Percentiles rank a stretch among this genome's conserved stretches.
These are phyloP conservation scores for Crucibulum laeve DNA, from an alignment of 768 basidiomycete genomes.

Conservation along the genomic window DNA sequence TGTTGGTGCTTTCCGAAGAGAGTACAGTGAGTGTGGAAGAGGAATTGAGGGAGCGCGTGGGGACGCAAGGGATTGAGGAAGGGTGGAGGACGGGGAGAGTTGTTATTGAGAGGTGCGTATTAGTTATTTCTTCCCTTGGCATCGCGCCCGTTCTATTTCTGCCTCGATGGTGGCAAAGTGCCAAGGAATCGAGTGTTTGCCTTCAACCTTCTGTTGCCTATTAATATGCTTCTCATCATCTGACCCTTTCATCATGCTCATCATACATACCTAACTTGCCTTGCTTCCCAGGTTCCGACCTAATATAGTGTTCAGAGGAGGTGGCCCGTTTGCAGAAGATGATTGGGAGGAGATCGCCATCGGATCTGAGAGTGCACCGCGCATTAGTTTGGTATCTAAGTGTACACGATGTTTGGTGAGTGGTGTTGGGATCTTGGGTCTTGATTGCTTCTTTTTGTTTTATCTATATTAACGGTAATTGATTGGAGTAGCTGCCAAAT, in stretches of 20 bases:
- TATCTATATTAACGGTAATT: background rate
- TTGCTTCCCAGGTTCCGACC: slow-evolving; percentile 58
- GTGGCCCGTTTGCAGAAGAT: slow-evolving; percentile 70
- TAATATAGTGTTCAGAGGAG: slow-evolving; percentile 69
- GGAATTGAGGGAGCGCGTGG: slow-evolving; percentile 41
- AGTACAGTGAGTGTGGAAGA: slow-evolving; percentile 50
- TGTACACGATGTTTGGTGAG: slow-evolving; percentile 72
- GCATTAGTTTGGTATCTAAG: slow-evolving; percentile 58
- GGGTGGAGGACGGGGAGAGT: slow-evolving; percentile 49
- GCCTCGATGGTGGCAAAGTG: background rate
- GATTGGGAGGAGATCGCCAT: slow-evolving; percentile 58
- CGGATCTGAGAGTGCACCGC: slow-evolving; percentile 33
- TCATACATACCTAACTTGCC: slow-evolving; percentile 4
- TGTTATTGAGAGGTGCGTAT: slow-evolving; percentile 53
- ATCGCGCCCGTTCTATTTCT: background rate
- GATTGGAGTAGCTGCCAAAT: slow-evolving; percentile 58
- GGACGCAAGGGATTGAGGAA: slow-evolving; percentile 42
- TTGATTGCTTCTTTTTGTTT: background rate
- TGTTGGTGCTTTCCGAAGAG: slow-evolving; percentile 66
- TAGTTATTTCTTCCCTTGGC: no score
- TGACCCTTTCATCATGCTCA: background rate
- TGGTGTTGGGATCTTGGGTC: background rate
- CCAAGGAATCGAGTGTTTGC: background rate
- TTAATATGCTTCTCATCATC: background rate
- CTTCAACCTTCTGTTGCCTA: no score